Conservation (phyloP, 306 rosid species). For the Echinosophora koreensis region DNA sequence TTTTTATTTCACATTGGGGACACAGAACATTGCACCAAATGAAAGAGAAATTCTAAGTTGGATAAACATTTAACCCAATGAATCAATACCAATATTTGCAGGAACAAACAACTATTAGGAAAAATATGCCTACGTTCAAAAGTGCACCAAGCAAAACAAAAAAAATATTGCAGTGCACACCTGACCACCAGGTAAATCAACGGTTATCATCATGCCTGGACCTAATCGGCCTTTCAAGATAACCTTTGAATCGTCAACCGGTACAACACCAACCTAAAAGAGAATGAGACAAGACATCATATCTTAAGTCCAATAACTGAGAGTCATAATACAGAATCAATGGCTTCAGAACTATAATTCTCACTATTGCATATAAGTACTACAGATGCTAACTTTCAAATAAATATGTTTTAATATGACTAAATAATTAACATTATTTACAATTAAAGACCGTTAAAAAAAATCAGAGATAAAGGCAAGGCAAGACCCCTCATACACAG, state of each 20-base stretch:
- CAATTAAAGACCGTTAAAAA: conserved; percentile 10
- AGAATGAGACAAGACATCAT: conserved; percentile 38
- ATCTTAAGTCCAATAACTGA: conserved; percentile 33
- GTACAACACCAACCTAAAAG: conserved; percentile 89
- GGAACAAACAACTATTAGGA: conserved; percentile 33
- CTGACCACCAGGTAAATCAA: conserved; percentile 91
- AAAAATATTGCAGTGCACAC: conserved; percentile 55
- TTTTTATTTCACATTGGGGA: conserved; percentile 8
- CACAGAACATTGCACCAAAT: conserved; percentile 25
- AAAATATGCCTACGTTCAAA: conserved; percentile 23
- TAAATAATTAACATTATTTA: conserved; percentile 2
- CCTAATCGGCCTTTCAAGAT: conserved; percentile 96
- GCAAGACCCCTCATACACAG: conserved; percentile 26
- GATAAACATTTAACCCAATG: conserved; percentile 38
- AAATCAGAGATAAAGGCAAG: conserved; percentile 31
- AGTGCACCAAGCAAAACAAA: conserved; percentile 20
- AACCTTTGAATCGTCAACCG: conserved; percentile 94
- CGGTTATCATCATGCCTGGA: conserved; percentile 99
- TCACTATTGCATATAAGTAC: conserved; percentile 6
- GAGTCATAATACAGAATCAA: conserved; percentile 35
- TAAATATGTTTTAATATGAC: background rate
- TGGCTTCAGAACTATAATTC: conserved; percentile 27
- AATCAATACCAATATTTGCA: conserved; percentile 32
- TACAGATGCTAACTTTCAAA: conserved; percentile 22
- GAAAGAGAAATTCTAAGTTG: conserved; percentile 29